Conservation (phyloP, 169 alveolate genomes). For the Eimeria maxima region DNA sequence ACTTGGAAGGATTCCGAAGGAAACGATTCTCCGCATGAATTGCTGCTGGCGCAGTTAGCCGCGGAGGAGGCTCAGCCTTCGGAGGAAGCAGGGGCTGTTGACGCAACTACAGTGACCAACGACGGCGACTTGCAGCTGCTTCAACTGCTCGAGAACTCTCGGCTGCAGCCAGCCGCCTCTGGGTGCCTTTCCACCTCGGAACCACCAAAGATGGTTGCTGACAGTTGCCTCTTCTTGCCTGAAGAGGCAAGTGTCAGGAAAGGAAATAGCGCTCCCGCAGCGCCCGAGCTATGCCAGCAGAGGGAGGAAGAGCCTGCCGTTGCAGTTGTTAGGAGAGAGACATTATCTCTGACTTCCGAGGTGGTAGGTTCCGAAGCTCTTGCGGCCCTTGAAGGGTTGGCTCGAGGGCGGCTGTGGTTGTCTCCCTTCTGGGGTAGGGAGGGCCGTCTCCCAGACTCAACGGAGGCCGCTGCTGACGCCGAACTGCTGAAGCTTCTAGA, state of each 20-base stretch:
- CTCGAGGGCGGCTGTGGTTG: constrained; percentile 66
- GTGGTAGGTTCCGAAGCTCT: constrained; percentile 54
- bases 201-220: background rate
- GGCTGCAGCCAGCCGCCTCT: background rate
- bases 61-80: constrained; percentile 1
- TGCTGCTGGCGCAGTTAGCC: constrained; percentile 40
- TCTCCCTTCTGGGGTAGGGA: constrained; percentile 71
- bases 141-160: constrained; percentile 60
- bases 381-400: constrained; percentile 64
- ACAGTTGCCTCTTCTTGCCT: background rate
- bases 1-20: background rate
- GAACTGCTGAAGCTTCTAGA: constrained; percentile 63
- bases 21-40: background rate
- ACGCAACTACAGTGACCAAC: background rate
- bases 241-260: background rate
- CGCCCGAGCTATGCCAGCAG: background rate
- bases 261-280: background rate
- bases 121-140: constrained; percentile 61
- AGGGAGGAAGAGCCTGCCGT: background rate
- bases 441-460: constrained; percentile 57
- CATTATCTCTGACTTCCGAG: background rate
- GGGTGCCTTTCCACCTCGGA: constrained; percentile 6
- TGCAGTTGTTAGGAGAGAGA: constrained; percentile 12
- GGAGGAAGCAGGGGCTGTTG: background rate
- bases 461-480: constrained; percentile 48